phyloP scores from a whole-genome alignment of 495 filamentous ascomycete species.

The Jackrogersella minutella region DNA sequence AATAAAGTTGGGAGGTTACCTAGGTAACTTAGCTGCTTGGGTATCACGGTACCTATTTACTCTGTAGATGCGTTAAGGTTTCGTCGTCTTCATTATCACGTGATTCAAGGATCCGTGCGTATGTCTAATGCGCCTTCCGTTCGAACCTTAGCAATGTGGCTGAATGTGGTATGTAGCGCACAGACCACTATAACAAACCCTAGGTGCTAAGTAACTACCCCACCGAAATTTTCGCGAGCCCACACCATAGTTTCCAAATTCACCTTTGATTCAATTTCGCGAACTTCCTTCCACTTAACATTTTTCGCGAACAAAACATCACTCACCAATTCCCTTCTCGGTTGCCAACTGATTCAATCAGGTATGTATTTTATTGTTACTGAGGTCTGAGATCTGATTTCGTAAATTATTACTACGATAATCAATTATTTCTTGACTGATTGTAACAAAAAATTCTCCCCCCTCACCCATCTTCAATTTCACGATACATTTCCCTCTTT shows the following conservation, averaged over 20 bases:
- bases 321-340: constrained; percentile 33
- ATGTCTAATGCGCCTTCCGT: background rate
- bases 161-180: background rate
- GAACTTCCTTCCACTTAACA: constrained; percentile 30
- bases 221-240: constrained; percentile 46
- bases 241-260: constrained; percentile 42
- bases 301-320: constrained; percentile 37
- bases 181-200: constrained; percentile 24
- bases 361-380: constrained; percentile 34
- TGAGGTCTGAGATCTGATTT: background rate
- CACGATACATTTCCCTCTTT: constrained; percentile 3
- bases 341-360: constrained; percentile 44
- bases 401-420: background rate
- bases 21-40: too few species aligned
- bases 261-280: constrained; percentile 26
- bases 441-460: background rate
- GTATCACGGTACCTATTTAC: too few species aligned
- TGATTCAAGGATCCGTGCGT: background rate
- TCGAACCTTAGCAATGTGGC: too few species aligned
- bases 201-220: constrained; percentile 31
- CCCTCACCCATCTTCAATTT: background rate
- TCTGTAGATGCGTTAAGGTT: background rate
- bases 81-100: background rate
- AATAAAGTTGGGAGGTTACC: too few species aligned
- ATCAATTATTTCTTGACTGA: background rate